These are phyloP conservation scores for Harringtonia lauricola DNA, from an alignment of 2,329 filamentous ascomycete genomes.

Conservation along the genomic window DNA sequence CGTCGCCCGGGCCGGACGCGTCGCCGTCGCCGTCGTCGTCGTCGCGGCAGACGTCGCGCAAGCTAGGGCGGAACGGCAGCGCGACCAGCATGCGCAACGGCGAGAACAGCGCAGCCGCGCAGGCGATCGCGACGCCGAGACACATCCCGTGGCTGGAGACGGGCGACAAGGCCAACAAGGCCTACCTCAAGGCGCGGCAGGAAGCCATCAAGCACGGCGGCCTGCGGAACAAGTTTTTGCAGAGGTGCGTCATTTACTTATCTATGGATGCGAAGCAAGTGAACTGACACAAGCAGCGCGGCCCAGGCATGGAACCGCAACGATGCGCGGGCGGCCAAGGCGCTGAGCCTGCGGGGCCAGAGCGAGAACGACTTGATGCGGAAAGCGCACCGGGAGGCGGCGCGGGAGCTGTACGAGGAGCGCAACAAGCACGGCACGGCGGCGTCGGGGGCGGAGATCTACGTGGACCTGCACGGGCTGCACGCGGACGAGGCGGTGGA, in stretches of 20 bases:
- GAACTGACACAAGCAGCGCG: slow-evolving; percentile 43
- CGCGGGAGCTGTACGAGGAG: slow-evolving; percentile 83
- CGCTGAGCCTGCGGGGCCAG: slow-evolving; percentile 84
- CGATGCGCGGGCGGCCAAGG: slow-evolving; percentile 90
- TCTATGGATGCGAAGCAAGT: too few species aligned
- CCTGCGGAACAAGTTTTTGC: slow-evolving; percentile 90
- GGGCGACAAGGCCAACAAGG: slow-evolving; percentile 79
- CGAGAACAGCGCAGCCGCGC: slow-evolving; percentile 71
- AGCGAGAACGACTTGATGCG: slow-evolving; percentile 97
- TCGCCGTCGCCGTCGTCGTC: slow-evolving; percentile 20
- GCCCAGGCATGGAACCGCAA: slow-evolving; percentile 98
- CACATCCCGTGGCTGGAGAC: slow-evolving; percentile 97
- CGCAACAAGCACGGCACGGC: slow-evolving; percentile 60
- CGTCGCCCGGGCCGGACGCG: slow-evolving; percentile 57
- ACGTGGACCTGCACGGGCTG: slow-evolving; percentile 95
- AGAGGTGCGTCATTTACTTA: slow-evolving; percentile 48
- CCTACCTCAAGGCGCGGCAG: slow-evolving; percentile 87
- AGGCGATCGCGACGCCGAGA: slow-evolving; percentile 76
- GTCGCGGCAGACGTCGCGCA: slow-evolving; percentile 49
- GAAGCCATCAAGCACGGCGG: slow-evolving; percentile 97
- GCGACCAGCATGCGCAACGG: slow-evolving; percentile 52
- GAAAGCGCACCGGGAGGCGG: slow-evolving; percentile 90
- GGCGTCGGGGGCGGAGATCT: slow-evolving; percentile 53
- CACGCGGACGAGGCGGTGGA: slow-evolving; percentile 95
- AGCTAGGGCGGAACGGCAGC: slow-evolving; percentile 51